Conservation (phyloP, 2,329 filamentous ascomycete genomes). For the Pseudocercospora vitis region DNA sequence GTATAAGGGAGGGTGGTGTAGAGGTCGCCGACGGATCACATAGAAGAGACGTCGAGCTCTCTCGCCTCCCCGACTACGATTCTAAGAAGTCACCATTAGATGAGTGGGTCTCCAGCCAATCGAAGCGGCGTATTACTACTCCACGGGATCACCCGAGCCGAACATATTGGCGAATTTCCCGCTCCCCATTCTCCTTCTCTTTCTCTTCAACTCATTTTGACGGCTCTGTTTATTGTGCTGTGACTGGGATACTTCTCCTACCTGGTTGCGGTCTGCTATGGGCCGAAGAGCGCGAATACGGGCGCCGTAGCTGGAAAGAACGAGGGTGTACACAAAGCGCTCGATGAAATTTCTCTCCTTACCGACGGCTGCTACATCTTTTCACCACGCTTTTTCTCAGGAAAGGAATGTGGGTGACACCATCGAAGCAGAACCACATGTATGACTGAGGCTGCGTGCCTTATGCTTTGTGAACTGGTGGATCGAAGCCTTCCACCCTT, state of each 20-base stretch:
- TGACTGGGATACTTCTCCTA: conserved; percentile 43
- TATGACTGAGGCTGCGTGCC: no score
- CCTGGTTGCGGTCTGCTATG: conserved; percentile 62
- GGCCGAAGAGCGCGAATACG: conserved; percentile 59
- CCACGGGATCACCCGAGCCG: background rate
- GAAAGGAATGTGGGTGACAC: background rate
- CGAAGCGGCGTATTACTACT: background rate
- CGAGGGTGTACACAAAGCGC: conserved; percentile 48
- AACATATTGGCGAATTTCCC: conserved; percentile 9
- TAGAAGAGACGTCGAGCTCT: background rate
- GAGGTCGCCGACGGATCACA: conserved; percentile 15
- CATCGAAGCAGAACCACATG: background rate
- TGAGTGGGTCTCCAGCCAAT: no score
- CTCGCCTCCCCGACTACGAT: no score
- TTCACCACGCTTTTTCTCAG: background rate
- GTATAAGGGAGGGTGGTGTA: conserved; percentile 24
- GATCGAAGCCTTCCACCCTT: no score
- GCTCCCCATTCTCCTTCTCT: conserved; percentile 18
- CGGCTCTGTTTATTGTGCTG: conserved; percentile 69
- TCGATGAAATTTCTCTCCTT: conserved; percentile 63
- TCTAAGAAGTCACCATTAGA: no score
- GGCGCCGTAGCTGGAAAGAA: conserved; percentile 67
- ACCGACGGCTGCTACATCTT: conserved; percentile 63
- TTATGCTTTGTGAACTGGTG: no score
- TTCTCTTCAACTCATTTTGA: conserved; percentile 55